Conservation (phyloP, 805 yeast species). For the Hyphopichia homilentoma region DNA sequence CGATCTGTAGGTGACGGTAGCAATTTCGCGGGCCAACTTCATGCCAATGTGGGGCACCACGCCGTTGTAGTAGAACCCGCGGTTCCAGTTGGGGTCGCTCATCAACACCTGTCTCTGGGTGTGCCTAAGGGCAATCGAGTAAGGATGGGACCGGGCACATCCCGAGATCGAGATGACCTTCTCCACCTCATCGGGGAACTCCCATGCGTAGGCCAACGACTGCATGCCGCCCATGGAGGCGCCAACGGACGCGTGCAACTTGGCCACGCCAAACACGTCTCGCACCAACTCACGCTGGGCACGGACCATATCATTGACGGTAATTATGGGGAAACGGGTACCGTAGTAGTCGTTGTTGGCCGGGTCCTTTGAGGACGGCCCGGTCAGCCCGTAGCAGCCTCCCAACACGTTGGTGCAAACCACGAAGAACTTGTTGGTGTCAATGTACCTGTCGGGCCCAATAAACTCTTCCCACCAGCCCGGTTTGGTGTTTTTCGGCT, state of each 20-base stretch:
- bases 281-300: slow-evolving; percentile 73
- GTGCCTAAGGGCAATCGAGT: slow-evolving; percentile 89
- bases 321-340: slow-evolving; percentile 81
- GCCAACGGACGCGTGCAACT: slow-evolving; percentile 77
- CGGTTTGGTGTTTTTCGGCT: slow-evolving; percentile 56
- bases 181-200: slow-evolving; percentile 72
- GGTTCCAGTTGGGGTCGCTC: slow-evolving; percentile 93
- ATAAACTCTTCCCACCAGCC: slow-evolving; percentile 98
- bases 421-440: slow-evolving; percentile 76
- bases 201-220: slow-evolving; percentile 80
- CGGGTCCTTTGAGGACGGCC: slow-evolving; percentile 81
- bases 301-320: slow-evolving; percentile 86
- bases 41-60: slow-evolving; percentile 92
- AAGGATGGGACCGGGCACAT: slow-evolving; percentile 92
- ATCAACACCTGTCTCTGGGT: slow-evolving; percentile 89
- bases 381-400: slow-evolving; percentile 94
- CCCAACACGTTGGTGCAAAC: slow-evolving; percentile 91
- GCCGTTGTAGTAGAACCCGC: slow-evolving; percentile 77
- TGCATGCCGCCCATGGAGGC: slow-evolving; percentile 99
- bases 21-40: slow-evolving; percentile 91
- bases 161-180: slow-evolving; percentile 81
- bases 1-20: slow-evolving; percentile 89
- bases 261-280: slow-evolving; percentile 58
- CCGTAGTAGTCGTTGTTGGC: slow-evolving; percentile 66
- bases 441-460: slow-evolving; percentile 77